Evolutionary conservation across 176 grass and related monocot genomes (phyloP), one percentile per base, ranked within the genome.

Genomic region (Alloteropsis semialata): DNA sequence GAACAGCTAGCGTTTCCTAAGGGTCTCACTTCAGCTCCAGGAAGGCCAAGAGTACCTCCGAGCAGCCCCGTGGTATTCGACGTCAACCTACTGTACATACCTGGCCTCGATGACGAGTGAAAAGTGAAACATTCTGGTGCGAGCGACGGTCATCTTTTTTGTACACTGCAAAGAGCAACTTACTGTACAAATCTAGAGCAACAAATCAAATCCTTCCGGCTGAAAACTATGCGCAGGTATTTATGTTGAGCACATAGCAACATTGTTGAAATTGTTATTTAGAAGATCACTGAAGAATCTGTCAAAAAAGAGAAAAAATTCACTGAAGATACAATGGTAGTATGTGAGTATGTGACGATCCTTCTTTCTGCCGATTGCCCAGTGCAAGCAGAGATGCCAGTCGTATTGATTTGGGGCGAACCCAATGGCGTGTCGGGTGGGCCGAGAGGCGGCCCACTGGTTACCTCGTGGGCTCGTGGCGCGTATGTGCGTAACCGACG

Each of bases 31-130:
- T 98, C 96, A 79, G 96, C 96, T 34, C 92, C 96, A 8, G 96
- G 96, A 29, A 90, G 92, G 80, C 89, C 96, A 84, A 84, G 92
- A 90, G 96, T 98, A 77, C 89, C 91, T 43, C 91, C 92, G 9
- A 98, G 83, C 74, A 98, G 96, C 79, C 92, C 96, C 2, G 85
- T 98, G 19, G 27, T 98, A n/a, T 98, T 98, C 67, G 96, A 98
- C 15, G 85, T 98, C 44, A 86, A 74, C 56, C 88, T 98, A 54
- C 45, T 91, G 82, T 98, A 90, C 22, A 71, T 98, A 88, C 96
- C 96, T n/a, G 92, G 91, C 44, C 90, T 95, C 39, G 96, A 95
- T 57, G 96, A 98, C 7, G 90, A 98, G 89, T 98, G 68, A 95
- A 81, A n/a, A n/a, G n/a, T n/a, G n/a, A n/a, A 54, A 3, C 15